Base-by-base conservation (phyloP, 2,329 filamentous ascomycete genomes). In the Diaporthe sp. region DNA sequence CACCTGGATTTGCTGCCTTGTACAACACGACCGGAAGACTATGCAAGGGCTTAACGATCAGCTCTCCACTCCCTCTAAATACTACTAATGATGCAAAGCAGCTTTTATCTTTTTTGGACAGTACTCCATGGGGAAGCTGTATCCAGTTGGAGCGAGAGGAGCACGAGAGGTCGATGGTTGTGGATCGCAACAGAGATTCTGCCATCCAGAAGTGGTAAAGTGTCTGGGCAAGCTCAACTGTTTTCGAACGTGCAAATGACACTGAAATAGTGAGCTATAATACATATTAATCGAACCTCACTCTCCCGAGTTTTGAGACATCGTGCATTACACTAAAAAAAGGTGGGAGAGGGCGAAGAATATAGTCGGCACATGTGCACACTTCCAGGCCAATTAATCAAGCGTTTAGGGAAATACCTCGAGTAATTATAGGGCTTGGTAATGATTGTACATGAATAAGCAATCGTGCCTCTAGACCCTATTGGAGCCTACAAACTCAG, bases 1-100 rank as follows among this genome's bases (percentile, higher is more conserved):
- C 7, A 7, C 68, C 68, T n/a, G 37, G 53, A 15, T 71, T 71
- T 37, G 7, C 49, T 25, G 68, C 68, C 7, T n/a, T 71, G 25
- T 71, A 71, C 39, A 71, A n/a, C 39, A 58, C 51, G 34, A 57
- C 53, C 46, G 68, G 68, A 19, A 58, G 51, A 46, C n/a, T 46
- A 19, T 71, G 68, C 68, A 44, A 34, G 37, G n/a, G 31, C 22
- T 42, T 46, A 5, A 22, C 34, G 17, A 58, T 42, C 8, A 28
- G 10, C 53, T 46, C 12, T 10, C 68, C 51, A 4, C 46, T 58
- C 22, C 7, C 51, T 15, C 37, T 71, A 12, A 46, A 34, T 8
- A 37, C 68, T 5, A 25, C 53, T 31, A 15, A 9, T 5, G 25
- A 58, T 71, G 37, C 44, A 12, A 28, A 46, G n/a, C 4, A 42